These are phyloP conservation scores for Cupressus sempervirens DNA, from an alignment of 75 land plant genomes.

Conservation along the genomic window DNA sequence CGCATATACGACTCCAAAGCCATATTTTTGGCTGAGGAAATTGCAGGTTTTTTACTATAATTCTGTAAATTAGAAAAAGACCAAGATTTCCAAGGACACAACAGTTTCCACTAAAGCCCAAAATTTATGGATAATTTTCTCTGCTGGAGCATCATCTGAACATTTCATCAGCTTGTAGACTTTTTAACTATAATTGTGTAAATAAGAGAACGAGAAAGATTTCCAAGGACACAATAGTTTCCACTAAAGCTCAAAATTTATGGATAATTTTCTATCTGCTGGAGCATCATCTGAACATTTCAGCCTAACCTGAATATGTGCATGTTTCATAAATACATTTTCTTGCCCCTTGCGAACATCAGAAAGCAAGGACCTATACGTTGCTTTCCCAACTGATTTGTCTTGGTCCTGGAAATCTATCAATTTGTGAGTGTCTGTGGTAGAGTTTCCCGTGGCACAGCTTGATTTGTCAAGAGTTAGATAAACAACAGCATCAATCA, in stretches of 20 bases:
- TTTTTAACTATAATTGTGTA: no score
- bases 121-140: background rate
- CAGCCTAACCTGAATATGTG: conserved; percentile 45
- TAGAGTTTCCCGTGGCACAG: conserved; percentile 1
- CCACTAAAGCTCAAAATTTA: background rate
- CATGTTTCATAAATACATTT: conserved; percentile 45
- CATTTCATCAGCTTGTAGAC: no score
- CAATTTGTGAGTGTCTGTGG: conserved; percentile 23
- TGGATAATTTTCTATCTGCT: conserved; percentile 9
- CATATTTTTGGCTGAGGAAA: background rate
- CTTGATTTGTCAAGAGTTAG: conserved; percentile 21
- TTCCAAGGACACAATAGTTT: background rate
- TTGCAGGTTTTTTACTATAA: background rate
- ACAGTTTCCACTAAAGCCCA: background rate
- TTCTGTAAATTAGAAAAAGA: background rate
- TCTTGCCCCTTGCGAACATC: conserved; percentile 17
- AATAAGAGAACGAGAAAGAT: background rate
- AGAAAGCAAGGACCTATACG: conserved; percentile 21
- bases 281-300: conserved; percentile 42
- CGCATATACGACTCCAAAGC: background rate
- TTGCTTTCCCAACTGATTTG: conserved; percentile 9
- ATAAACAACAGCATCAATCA: conserved; percentile 60
- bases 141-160: conserved; percentile 42
- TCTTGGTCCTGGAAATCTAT: conserved; percentile 2
- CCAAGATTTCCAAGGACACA: background rate